Base-by-base conservation (phyloP, 1,284 basidiomycete species). In the Boletus semigastroideus region DNA sequence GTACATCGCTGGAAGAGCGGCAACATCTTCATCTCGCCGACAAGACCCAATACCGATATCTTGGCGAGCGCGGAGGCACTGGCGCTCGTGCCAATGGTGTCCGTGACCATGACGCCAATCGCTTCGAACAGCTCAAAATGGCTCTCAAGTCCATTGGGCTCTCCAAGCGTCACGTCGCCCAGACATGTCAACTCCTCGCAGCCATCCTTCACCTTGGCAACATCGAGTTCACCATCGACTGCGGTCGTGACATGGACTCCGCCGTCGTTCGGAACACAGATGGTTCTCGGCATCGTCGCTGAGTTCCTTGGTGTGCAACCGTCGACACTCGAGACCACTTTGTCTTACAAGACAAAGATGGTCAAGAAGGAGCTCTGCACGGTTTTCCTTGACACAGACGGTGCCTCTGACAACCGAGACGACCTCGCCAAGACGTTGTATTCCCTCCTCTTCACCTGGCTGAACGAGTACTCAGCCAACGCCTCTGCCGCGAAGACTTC, bases 161-260 rank as follows among this genome's bases (percentile, higher is more conserved):
- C 59, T 94, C 93, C 17, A 97, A 96, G 69, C 82, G 92, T 28
- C 87, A 93, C 56, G 94, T 98, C 38, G 93, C 94, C 0, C 93
- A 96, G 70, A 90, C 94, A 2, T 97, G 94, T 67, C 94, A 98
- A 69, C 82, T 98, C 37, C 74, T 98, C 49, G 94, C 95, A 8
- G 92, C 94, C 34, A 97, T 99, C 62, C 82, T 98, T 20, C 95
- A 98, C 67, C 84, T 98, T 31, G 95, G 96, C 22, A 97, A 98
- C 68, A 79, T 99, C 56, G 92, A 97, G 61, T 99, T 99, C 71
- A 85, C 78, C n/a, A 78, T 90, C 53, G 93, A 95, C 68, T 81
- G 86, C 8, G 74, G 78, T 55, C 78, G 87, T 33, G 93, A 95
- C 59, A 86, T 93, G 65, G 94, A 95, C 59, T 90, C 93, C 1